Conservation (phyloP, 192 early-diverging fungal species). For the Coemansia sp. region DNA sequence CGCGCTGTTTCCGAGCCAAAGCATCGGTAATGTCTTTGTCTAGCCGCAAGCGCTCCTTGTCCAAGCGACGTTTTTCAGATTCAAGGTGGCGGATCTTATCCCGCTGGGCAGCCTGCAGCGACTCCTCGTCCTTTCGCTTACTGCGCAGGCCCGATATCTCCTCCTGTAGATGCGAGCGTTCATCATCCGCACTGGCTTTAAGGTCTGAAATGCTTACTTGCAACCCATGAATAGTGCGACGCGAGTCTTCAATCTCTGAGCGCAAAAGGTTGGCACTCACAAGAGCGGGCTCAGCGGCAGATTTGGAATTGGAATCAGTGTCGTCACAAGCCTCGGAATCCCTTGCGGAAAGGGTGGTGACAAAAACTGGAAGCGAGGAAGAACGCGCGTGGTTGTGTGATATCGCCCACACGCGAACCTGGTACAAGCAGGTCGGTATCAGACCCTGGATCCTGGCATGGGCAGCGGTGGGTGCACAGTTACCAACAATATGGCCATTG, state of each 20-base stretch:
- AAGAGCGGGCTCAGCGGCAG: background rate
- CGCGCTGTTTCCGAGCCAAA: constrained; percentile 19
- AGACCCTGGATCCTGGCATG: constrained; percentile 13
- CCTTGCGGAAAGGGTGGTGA: constrained; percentile 14
- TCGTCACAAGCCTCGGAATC: background rate
- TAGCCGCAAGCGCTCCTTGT: constrained; percentile 20
- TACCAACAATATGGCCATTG: constrained; percentile 32
- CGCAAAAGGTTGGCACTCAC: background rate
- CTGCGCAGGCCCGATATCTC: constrained; percentile 23
- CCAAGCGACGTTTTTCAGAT: constrained; percentile 32
- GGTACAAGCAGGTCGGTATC: constrained; percentile 25
- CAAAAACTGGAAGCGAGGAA: constrained; percentile 36
- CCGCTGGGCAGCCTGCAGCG: constrained; percentile 12
- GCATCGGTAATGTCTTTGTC: constrained; percentile 21
- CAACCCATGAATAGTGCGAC: constrained; percentile 4
- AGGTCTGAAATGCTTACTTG: constrained; percentile 14
- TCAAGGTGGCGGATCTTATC: constrained; percentile 34
- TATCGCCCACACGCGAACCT: constrained; percentile 38
- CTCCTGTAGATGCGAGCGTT: constrained; percentile 23
- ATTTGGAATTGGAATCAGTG: background rate
- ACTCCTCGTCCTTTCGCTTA: constrained; percentile 30
- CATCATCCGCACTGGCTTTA: constrained; percentile 11
- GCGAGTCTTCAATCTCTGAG: constrained; percentile 9
- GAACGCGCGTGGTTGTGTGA: constrained; percentile 32
- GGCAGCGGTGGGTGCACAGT: constrained; percentile 1